Base-by-base conservation (phyloP, 2,329 filamentous ascomycete species). In the Phaeoacremonium minimum region DNA sequence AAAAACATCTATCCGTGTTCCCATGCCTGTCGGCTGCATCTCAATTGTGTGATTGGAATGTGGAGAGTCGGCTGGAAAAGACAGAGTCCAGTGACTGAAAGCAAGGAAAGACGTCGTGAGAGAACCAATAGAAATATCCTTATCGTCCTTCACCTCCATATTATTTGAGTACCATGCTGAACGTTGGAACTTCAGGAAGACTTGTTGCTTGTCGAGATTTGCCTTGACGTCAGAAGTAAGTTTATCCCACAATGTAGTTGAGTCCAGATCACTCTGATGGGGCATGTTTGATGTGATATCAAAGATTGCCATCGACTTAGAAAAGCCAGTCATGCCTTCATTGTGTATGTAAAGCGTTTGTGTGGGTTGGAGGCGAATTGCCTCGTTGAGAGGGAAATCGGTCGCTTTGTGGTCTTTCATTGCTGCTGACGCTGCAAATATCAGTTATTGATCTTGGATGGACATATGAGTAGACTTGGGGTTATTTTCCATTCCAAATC, bases 91-190 rank as follows among this genome's bases (percentile, higher is more conserved):
- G 9, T 31, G 20, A 11, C 40, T 37, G 18, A 43, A 28, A 2
- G 40, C 39, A 30, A 30, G 32, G 11, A 43, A 30, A 14, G 30
- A 20, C 14, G 17, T 26, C 5, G 40, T 34, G 13, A 43, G 33
- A 20, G 35, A 3, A 55, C 57, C 56, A 52, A 59, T 41, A n/a
- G 22, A 26, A 9, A n/a, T n/a, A 9, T 9, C 22, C 9, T 26
- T n/a, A 9, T n/a, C 22, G 22, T 9, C n/a, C 9, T n/a, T 9
- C 9, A n/a, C 22, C 22, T 26, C 22, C 22, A 26, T 26, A 9
- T 26, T 26, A n/a, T 9, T 9, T 9, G 22, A 26, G 22, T 26
- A 26, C 22, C 22, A 26, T 9, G 22, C 22, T 9, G 22, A 9
- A n/a, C 22, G 22, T 9, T 9, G 9, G 9, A 26, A n/a, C 9